phyloP scores from a whole-genome alignment of 495 filamentous ascomycete species.

The Apiosordaria backusii region DNA sequence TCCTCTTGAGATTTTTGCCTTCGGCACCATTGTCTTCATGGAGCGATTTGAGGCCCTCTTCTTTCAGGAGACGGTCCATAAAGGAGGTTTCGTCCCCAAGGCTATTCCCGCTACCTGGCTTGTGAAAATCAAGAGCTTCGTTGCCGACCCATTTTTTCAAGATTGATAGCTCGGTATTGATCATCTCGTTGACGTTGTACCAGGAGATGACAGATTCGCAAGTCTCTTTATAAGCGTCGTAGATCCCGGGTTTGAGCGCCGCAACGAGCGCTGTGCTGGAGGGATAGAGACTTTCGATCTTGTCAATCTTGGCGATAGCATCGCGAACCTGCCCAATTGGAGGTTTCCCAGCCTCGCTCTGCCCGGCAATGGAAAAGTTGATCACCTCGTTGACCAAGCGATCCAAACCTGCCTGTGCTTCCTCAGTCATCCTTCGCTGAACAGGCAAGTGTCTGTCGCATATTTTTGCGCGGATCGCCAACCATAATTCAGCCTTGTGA shows the following conservation, averaged over 20 bases:
- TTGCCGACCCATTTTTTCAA: constrained; percentile 96
- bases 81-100: constrained; percentile 87
- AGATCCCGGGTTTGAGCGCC: constrained; percentile 69
- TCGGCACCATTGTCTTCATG: constrained; percentile 62
- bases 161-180: constrained; percentile 88
- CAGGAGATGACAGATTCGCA: constrained; percentile 87
- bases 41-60: constrained; percentile 88
- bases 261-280: constrained; percentile 67
- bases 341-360: constrained; percentile 84
- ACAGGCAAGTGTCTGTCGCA: constrained; percentile 80
- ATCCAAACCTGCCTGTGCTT: constrained; percentile 65
- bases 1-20: constrained; percentile 45
- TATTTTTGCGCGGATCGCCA: constrained; percentile 75
- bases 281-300: constrained; percentile 78
- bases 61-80: constrained; percentile 95
- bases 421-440: constrained; percentile 79
- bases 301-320: constrained; percentile 82
- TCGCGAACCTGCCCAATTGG: constrained; percentile 84
- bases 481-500: constrained; percentile 81
- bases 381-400: constrained; percentile 79
- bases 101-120: constrained; percentile 55
- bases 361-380: constrained; percentile 88
- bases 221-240: constrained; percentile 69
- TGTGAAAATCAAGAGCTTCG: constrained; percentile 83
- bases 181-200: constrained; percentile 97